Evolutionary conservation across 108 stramenopile species (phyloP), one percentile per base, ranked within the genome.

Genomic region (Cyclotella sp.): DNA sequence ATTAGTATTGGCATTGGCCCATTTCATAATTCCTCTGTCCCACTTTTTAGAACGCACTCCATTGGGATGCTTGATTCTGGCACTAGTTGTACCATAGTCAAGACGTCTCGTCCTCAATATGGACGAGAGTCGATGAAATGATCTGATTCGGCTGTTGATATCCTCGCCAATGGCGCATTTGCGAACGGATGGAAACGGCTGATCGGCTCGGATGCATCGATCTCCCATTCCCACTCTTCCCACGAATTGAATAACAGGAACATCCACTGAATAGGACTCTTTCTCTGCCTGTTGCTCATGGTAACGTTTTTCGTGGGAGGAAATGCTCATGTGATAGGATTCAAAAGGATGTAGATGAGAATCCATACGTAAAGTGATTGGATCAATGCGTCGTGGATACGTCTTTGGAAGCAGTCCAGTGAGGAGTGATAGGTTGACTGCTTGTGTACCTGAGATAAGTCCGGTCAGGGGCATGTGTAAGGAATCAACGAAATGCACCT

Each of bases 141-240:
- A 10, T 40, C 15, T 3, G 18, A 0, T 11, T 18, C 61, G 5
- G 30, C 19, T 58, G 15, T 55, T 47, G n/a, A 21, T 45, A 10
- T 55, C 51, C 13, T 55, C 39, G 10, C n/a, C 10, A n/a, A 42
- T 15, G n/a, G 52, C 22, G 12, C 21, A 15, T 51, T 53, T 53
- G 66, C 58, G 22, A 8, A 13, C 27, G 7, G 66, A 22, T 13
- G 88, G 83, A 43, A 90, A 68, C 5, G 92, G 89, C 66, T 72
- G 65, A 82, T 93, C 83, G 45, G 88, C 73, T 30, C 83, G 83
- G 63, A 93, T 76, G 69, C 87, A 90, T 26, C 89, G 88, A 83
- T 93, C 88, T 28, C 92, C 92, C 27, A 49, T 66, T 12, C 92
- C 92, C 47, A 90, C 75, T 19, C 44, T 39, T 45, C 89, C 89